A percentile compares a stretch with the other conserved stretches of the same genome.
These are phyloP conservation scores for Ephemerocybe angulata DNA, from an alignment of 768 basidiomycete genomes.

Conservation along the genomic window DNA sequence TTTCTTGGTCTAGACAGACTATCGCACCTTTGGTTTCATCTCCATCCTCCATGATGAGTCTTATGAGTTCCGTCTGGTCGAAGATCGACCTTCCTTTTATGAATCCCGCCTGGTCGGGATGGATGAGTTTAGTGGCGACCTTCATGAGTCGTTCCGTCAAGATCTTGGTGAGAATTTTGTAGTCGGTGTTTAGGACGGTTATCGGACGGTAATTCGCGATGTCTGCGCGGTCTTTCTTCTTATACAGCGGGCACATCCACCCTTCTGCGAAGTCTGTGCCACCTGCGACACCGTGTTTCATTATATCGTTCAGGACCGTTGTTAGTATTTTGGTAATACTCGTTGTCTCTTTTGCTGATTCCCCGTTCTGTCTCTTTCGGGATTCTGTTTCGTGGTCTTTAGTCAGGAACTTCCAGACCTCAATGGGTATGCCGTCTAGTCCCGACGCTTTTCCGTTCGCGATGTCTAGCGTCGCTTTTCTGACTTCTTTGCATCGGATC, in stretches of 20 bases:
- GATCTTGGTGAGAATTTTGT: slow-evolving; percentile 28
- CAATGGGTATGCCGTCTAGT: too few species aligned
- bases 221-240: slow-evolving; percentile 31
- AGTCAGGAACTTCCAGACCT: slow-evolving; percentile 19
- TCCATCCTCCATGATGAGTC: slow-evolving; percentile 23
- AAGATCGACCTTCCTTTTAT: slow-evolving; percentile 27
- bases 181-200: slow-evolving; percentile 31
- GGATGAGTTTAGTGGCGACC: slow-evolving; percentile 18
- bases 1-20: slow-evolving; percentile 32
- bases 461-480: too few species aligned
- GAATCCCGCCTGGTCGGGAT: slow-evolving; percentile 38
- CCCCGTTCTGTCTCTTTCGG: slow-evolving; percentile 9
- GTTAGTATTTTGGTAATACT: slow-evolving; percentile 14
- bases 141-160: slow-evolving; percentile 16
- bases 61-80: slow-evolving; percentile 29
- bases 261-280: slow-evolving; percentile 25
- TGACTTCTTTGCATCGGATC: too few species aligned
- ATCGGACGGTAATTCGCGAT: slow-evolving; percentile 35
- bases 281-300: slow-evolving; percentile 16
- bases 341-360: slow-evolving; percentile 20
- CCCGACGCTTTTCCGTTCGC: too few species aligned
- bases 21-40: slow-evolving; percentile 25
- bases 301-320: slow-evolving; percentile 25
- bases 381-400: neutral
- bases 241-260: slow-evolving; percentile 40